Evolutionary conservation across 306 rosid genomes (phyloP).

Genomic region (Adenanthera pavonina): DNA sequence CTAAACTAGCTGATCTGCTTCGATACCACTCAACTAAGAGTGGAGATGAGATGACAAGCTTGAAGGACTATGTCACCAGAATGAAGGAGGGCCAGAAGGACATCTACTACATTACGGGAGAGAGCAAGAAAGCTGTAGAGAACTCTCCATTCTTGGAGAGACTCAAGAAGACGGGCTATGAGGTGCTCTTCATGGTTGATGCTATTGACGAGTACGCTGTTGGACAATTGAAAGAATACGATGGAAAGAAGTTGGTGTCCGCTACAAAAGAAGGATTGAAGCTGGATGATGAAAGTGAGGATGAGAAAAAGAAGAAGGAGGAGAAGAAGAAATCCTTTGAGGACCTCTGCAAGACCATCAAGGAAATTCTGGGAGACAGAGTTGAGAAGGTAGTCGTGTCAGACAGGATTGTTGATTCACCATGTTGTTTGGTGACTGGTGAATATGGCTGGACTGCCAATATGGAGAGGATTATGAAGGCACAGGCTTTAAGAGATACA

Average conservation of each 20-base stretch:
- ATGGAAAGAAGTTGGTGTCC: constrained; percentile 64
- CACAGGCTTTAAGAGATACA: constrained; percentile 62
- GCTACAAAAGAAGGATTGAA: constrained; percentile 71
- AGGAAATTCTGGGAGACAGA: constrained; percentile 61
- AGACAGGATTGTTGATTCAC: constrained; percentile 67
- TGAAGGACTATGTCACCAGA: constrained; percentile 65
- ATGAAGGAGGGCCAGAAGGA: constrained; percentile 76
- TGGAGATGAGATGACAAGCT: constrained; percentile 69
- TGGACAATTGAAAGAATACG: constrained; percentile 67
- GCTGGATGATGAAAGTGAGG: constrained; percentile 63
- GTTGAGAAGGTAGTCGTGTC: constrained; percentile 63
- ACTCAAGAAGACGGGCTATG: constrained; percentile 66
- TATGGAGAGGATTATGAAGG: constrained; percentile 77
- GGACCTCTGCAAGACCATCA: constrained; percentile 57
- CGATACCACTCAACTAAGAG: constrained; percentile 68
- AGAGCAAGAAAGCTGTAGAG: constrained; percentile 69
- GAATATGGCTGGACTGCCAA: constrained; percentile 71
- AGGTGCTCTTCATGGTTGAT: constrained; percentile 71
- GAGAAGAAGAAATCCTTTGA: constrained; percentile 65
- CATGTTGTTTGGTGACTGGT: constrained; percentile 71
- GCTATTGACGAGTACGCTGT: constrained; percentile 67
- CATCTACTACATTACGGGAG: constrained; percentile 66
- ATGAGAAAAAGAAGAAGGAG: constrained; percentile 59
- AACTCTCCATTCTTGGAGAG: constrained; percentile 71
- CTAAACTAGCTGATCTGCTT: constrained; percentile 63